Evolutionary conservation across 495 filamentous ascomycete genomes (phyloP), one percentile per base, ranked within the genome.

Genomic region (Tetracladium marchalianum): DNA sequence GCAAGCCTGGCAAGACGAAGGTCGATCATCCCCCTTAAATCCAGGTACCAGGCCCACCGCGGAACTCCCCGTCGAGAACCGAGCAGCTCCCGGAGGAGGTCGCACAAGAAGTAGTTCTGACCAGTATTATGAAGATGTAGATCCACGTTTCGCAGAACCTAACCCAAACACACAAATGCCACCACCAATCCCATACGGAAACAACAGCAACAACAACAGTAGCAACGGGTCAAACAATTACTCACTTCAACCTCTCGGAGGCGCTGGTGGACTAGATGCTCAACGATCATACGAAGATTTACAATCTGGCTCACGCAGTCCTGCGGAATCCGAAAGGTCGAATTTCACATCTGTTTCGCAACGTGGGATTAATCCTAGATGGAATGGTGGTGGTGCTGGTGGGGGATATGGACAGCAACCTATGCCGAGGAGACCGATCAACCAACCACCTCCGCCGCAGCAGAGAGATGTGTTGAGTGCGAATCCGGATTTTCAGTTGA

Each of bases 91-190:
- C n/a, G n/a, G 7, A 27, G 32, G 41, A 8, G 39, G 10, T 18
- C 40, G 42, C 13, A 61, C 57, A 37, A 61, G 75, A 40, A 59
- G 58, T 13, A 63, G 59, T 19, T 72, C 74, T 17, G 70, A 71
- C 37, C 64, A 75, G 47, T 96, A 96, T 64, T 95, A 90, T 59
- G 92, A 98, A 73, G 92, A 96, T 60, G 82, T 92, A 15, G 89
- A 93, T 46, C 92, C 92, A 17, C 82, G 82, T 35, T 98, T 96
- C 61, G 84, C 68, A 18, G 50, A 56, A 11, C 43, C 43, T 2
- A 22, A 41, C 32, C 54, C 49, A 35, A 60, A 66, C 18, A 55
- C 63, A 34, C 19, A 36, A 46, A 46, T 59, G 47, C 46, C 56
- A 46, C 53, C 45, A 39, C 38, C 37, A 1, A 32, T 47, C 8